phyloP scores from a whole-genome alignment of 2,329 filamentous ascomycete genomes.

The Herpotrichia juniperi region DNA sequence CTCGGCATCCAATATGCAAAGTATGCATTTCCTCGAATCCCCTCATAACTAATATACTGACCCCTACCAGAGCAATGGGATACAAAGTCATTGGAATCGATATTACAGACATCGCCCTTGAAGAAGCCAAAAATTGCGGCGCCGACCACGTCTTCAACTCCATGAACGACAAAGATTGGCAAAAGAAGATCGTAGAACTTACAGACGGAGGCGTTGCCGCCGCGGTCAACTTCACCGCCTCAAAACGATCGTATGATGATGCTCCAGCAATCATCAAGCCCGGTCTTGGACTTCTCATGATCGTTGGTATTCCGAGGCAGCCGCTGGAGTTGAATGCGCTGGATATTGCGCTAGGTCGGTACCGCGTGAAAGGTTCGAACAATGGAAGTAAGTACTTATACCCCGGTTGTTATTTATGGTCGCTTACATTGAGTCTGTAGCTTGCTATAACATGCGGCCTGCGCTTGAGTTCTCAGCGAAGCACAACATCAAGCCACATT shows the following conservation, averaged over 20 bases:
- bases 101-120: constrained; percentile 34
- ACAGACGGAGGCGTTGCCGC: constrained; percentile 36
- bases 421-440: constrained; percentile 50
- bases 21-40: constrained; percentile 7
- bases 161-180: constrained; percentile 32
- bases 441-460: constrained; percentile 42
- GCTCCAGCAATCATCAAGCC: constrained; percentile 37
- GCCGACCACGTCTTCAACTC: constrained; percentile 41
- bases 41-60: constrained; percentile 2
- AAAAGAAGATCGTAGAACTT: constrained; percentile 35
- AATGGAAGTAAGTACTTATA: constrained; percentile 36
- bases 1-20: constrained; percentile 41
- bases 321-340: constrained; percentile 38
- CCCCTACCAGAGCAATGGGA: constrained; percentile 29
- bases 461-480: constrained; percentile 43
- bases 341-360: constrained; percentile 37
- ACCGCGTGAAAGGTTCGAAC: constrained; percentile 35
- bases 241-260: constrained; percentile 40
- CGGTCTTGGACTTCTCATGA: constrained; percentile 39
- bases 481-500: constrained; percentile 37
- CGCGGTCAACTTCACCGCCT: constrained; percentile 39
- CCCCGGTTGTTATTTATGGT: neutral
- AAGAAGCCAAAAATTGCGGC: constrained; percentile 37
- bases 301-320: constrained; percentile 40
- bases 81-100: constrained; percentile 39